Base-by-base conservation (phyloP, 164 flowering plant genomes). In the Chimonanthus praecox region DNA sequence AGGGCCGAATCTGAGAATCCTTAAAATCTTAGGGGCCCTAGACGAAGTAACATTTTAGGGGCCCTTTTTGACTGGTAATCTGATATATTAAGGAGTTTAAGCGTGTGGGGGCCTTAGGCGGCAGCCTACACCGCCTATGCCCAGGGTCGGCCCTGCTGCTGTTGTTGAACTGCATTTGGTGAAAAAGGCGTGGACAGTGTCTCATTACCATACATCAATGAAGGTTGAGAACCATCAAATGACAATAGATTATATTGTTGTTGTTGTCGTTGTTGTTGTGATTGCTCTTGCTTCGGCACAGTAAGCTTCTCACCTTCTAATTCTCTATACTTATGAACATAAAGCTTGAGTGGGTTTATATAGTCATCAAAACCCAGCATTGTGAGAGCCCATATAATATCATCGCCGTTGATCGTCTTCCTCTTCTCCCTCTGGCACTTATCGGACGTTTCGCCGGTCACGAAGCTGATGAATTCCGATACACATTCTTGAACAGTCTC, bases 351-450 rank as follows among this genome's bases (percentile, higher is more conserved):
- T n/a, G 86, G 85, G 64, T 83, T 85, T 65, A 84, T 86, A 76
- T 87, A 88, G 70, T 86, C 75, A 70, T 92, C 94, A 72, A 92
- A 87, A 49, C 97, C 97, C 73, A 90, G 83, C 49, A 87, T 63
- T 3, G 78, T 79, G n/a, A 92, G 75, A 67, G 97, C 92, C 92
- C 92, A 92, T 74, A 91, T 87, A 74, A 92, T 81, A 80, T 92
- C 97, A 18, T 90, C 94, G 74, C 97, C 97, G 60, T 90, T 92
- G 67, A 92, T 82, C 3, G 97, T 92, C 84, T 88, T 92, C 20
- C 97, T 85, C 75, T 90, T 92, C 89, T 92, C 97, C 78, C 83
- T 88, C 74, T 83, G 90, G 80, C 97, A 92, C 85, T 84, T 88
- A 75, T 88, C 89, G 7, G 94, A 83, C 15, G 94, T 94, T 79